Conservation (phyloP, 2,329 filamentous ascomycete species). For the Amylocarpus encephaloides region DNA sequence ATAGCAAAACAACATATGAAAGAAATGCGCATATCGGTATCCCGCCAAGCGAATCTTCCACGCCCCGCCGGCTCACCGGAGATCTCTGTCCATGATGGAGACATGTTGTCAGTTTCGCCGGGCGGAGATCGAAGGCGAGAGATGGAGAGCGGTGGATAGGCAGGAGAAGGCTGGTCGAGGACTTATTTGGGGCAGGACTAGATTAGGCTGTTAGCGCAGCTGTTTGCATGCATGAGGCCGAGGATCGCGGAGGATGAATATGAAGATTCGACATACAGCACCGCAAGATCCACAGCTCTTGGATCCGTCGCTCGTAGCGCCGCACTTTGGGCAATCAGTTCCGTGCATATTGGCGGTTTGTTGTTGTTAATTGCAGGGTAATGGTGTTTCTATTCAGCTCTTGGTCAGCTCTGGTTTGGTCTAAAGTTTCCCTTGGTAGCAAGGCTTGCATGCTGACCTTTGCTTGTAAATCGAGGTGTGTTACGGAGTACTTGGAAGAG, state of each 20-base stretch:
- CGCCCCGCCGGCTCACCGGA: neutral
- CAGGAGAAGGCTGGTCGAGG: neutral
- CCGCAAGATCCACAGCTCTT: constrained; percentile 28
- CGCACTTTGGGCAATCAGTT: constrained; percentile 26
- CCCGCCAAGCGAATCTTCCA: neutral
- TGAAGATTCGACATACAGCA: constrained; percentile 21
- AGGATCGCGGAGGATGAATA: neutral
- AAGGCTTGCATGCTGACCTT: neutral
- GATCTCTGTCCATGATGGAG: neutral
- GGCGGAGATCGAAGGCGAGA: neutral
- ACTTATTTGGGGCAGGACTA: constrained; percentile 3
- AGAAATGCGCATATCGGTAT: neutral
- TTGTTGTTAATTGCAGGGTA: constrained; percentile 4
- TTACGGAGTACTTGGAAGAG: neutral
- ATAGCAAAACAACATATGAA: neutral
- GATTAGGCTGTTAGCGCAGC: neutral
- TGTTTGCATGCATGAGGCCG: neutral
- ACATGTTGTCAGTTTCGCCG: neutral
- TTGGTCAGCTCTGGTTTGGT: neutral
- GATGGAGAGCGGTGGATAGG: neutral
- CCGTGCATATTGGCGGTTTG: constrained; percentile 25
- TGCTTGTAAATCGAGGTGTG: neutral
- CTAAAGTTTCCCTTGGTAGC: neutral
- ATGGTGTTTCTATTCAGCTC: neutral
- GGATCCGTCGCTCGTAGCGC: constrained; percentile 18